Base-by-base conservation (phyloP, 352 stramenopile genomes). In the Ochromonadaceae sp. region DNA sequence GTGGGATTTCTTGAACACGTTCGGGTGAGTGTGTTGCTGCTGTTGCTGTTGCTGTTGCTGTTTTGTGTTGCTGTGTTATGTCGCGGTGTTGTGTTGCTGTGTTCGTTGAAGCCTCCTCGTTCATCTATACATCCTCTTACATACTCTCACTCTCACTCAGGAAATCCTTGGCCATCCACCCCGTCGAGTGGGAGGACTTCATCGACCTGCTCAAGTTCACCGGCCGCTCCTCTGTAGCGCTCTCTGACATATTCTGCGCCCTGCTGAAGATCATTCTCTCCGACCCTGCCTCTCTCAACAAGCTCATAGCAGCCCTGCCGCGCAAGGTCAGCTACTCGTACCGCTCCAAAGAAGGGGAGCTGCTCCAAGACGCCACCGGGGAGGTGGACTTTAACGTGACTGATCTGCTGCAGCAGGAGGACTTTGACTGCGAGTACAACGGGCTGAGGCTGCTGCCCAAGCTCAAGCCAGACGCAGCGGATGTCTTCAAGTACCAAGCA, bases 1-100 rank as follows among this genome's bases (percentile, higher is more conserved):
- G 3, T 60, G 52, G 52, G 26, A 60, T 10, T 60, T 60, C 25
- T 20, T 60, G 12, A 60, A 60, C 25, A 7, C 31, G 25, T 60
- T 60, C 52, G 48, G 22, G 52, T 60, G 36, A 42, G 12, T 31
- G 7, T 36, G 20, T 4, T 5, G 20, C 9, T 22, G n/a, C 5
- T 3, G 31, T 60, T 7, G 30, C 28, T 14, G 7, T 34, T 60
- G 9, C 7, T 31, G 30, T 12, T 42, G 30, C 7, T 60, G 31
- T 10, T 20, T 5, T 12, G n/a, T 22, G 20, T 40, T 42, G 9
- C 42, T 58, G 46, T 20, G n/a, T 55, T 55, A 14, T 44, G 12
- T 31, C n/a, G n/a, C n/a, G n/a, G n/a, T n/a, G n/a, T n/a, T n/a
- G n/a, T n/a, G n/a, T n/a, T n/a, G n/a, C n/a, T n/a, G n/a, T n/a